phyloP scores from a whole-genome alignment of 2,329 filamentous ascomycete genomes.

The Lasiodiplodia citricola region DNA sequence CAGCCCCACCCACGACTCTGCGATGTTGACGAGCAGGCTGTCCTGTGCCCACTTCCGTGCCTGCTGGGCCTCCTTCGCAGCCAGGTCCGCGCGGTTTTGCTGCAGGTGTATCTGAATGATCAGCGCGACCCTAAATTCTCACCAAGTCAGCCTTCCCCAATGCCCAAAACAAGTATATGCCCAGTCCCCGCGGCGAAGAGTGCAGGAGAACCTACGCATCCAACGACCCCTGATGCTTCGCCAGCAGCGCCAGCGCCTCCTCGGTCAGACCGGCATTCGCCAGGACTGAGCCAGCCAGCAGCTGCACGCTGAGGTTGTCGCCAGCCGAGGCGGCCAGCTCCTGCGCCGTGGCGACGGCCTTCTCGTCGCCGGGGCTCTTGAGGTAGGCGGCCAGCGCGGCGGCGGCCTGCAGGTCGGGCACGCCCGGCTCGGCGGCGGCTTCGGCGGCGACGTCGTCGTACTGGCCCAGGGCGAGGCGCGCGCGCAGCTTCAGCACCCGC shows the following conservation, averaged over 20 bases:
- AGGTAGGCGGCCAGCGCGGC: conserved; percentile 72
- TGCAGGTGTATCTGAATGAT: conserved; percentile 91
- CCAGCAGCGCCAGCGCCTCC: conserved; percentile 78
- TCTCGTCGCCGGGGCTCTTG: conserved; percentile 48
- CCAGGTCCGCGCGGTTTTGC: conserved; percentile 90
- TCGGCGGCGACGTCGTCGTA: conserved; percentile 73
- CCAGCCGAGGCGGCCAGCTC: conserved; percentile 68
- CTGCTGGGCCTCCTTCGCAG: conserved; percentile 81
- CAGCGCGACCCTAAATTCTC: conserved; percentile 70
- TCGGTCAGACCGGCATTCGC: conserved; percentile 82
- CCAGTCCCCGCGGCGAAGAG: neutral
- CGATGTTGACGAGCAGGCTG: conserved; percentile 88
- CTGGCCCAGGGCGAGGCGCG: conserved; percentile 82
- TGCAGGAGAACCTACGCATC: conserved; percentile 66
- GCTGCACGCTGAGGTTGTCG: conserved; percentile 81
- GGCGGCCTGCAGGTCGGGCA: conserved; percentile 76
- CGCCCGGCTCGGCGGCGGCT: conserved; percentile 61
- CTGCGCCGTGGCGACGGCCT: conserved; percentile 68
- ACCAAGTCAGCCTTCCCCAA: conserved; percentile 6
- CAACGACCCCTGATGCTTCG: conserved; percentile 81
- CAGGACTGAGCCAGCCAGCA: conserved; percentile 80
- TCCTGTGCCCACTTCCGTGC: conserved; percentile 96
- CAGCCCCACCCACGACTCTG: conserved; percentile 93
- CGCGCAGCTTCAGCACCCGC: conserved; percentile 78
- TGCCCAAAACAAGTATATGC: neutral